phyloP scores from a whole-genome alignment of 345 rosid genomes.

The Leavenworthia alabamica region DNA sequence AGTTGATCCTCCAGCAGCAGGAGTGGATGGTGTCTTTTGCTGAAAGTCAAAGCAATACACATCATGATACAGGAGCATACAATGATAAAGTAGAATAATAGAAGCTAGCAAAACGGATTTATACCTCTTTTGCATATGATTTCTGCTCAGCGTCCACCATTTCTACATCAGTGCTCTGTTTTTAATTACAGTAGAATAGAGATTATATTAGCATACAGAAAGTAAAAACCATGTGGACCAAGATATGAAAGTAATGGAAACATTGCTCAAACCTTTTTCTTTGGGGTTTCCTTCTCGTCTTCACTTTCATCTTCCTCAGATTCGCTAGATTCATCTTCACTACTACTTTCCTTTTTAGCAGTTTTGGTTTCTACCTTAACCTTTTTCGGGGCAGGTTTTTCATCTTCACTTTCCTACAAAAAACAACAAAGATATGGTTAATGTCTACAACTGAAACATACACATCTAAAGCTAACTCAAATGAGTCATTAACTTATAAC shows the following conservation, averaged over 20 bases:
- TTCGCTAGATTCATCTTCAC: conserved; percentile 44
- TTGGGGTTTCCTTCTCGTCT: conserved; percentile 45
- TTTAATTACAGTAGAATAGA: background rate
- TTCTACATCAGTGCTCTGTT: conserved; percentile 51
- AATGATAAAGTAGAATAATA: background rate
- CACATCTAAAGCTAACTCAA: background rate
- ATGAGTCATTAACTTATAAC: too few species aligned
- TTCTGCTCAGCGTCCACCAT: conserved; percentile 51
- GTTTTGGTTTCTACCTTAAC: conserved; percentile 31
- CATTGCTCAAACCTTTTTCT: conserved; percentile 34
- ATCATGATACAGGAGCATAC: background rate
- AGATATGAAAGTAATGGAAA: background rate
- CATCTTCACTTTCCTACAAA: conserved; percentile 44
- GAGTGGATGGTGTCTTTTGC: conserved; percentile 62
- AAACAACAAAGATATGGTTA: too few species aligned
- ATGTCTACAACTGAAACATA: background rate
- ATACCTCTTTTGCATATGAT: conserved; percentile 18
- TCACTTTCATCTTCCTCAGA: conserved; percentile 49
- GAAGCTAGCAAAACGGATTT: background rate
- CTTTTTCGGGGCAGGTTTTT: conserved; percentile 44
- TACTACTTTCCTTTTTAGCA: conserved; percentile 43
- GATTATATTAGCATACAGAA: background rate
- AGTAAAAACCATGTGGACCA: background rate
- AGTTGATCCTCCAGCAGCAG: conserved; percentile 45
- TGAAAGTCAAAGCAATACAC: conserved; percentile 21